phyloP scores from a whole-genome alignment of 331 rosid genomes.

The Dryas integrifolia region DNA sequence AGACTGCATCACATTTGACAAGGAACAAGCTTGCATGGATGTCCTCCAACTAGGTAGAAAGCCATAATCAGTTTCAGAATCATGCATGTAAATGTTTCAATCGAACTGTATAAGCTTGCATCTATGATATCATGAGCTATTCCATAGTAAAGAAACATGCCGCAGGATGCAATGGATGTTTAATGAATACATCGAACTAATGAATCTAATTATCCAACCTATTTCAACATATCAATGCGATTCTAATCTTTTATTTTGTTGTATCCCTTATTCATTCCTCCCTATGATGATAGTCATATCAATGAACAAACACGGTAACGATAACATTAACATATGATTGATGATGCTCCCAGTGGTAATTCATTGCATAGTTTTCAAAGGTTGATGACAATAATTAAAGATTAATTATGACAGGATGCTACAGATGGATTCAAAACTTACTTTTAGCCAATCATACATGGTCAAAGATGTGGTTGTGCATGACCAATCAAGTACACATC shows the following conservation, averaged over 20 bases:
- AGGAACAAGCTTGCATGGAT: slow-evolving; percentile 95
- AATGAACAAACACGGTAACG: too few species aligned
- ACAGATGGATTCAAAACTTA: slow-evolving; percentile 36
- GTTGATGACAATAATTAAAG: not conserved
- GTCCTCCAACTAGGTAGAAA: slow-evolving; percentile 79
- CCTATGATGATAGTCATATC: too few species aligned
- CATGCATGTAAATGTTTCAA: slow-evolving; percentile 1
- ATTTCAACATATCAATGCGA: too few species aligned
- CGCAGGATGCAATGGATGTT: too few species aligned
- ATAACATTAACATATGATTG: too few species aligned
- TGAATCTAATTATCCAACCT: too few species aligned
- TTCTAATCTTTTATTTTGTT: too few species aligned
- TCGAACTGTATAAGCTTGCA: not conserved
- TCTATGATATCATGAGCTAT: too few species aligned
- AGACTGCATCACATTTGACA: slow-evolving; percentile 87
- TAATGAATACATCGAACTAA: too few species aligned
- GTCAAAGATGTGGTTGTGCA: slow-evolving; percentile 98
- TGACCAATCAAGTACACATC: slow-evolving; percentile 98
- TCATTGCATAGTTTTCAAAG: not conserved
- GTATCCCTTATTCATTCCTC: too few species aligned
- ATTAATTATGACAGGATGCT: not conserved
- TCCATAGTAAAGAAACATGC: too few species aligned
- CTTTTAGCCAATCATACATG: slow-evolving; percentile 99
- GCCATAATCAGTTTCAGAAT: slow-evolving; percentile 31
- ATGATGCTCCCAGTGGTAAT: not conserved